Percentiles rank a stretch among this genome's conserved stretches.
Evolutionary conservation across 73 alveolate genomes (phyloP).

Genomic region (Uronychia binucleata): DNA sequence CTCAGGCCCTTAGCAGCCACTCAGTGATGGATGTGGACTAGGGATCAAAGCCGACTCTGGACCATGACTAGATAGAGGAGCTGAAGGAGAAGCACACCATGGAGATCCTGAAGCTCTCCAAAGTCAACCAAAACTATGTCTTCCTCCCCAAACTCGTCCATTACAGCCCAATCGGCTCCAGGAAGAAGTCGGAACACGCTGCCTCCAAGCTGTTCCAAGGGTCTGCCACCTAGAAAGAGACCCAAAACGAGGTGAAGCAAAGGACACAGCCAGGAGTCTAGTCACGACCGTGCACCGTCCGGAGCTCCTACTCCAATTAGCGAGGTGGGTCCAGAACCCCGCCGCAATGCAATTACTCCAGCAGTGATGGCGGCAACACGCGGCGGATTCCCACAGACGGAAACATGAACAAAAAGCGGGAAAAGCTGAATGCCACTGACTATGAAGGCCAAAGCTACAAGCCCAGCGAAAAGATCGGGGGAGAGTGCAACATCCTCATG

Average conservation of each 20-base stretch:
- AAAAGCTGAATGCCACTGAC: background rate
- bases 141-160: background rate
- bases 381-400: background rate
- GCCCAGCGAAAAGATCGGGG: background rate
- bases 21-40: background rate
- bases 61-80: background rate
- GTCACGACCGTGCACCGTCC: background rate
- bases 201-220: too few relatives aligned
- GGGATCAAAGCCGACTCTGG: background rate
- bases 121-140: background rate
- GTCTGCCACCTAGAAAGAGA: too few relatives aligned
- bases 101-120: background rate
- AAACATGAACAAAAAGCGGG: background rate
- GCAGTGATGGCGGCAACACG: background rate
- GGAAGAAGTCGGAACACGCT: background rate
- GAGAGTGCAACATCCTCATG: background rate
- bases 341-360: background rate
- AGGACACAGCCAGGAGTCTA: background rate
- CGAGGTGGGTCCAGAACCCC: background rate
- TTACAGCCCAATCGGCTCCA: background rate
- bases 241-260: background rate
- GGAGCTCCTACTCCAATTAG: background rate
- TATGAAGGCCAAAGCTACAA: background rate
- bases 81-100: background rate
- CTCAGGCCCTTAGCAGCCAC: background rate